Conservation (phyloP, 2,329 filamentous ascomycete species). For the Pseudogymnoascus sp. region DNA sequence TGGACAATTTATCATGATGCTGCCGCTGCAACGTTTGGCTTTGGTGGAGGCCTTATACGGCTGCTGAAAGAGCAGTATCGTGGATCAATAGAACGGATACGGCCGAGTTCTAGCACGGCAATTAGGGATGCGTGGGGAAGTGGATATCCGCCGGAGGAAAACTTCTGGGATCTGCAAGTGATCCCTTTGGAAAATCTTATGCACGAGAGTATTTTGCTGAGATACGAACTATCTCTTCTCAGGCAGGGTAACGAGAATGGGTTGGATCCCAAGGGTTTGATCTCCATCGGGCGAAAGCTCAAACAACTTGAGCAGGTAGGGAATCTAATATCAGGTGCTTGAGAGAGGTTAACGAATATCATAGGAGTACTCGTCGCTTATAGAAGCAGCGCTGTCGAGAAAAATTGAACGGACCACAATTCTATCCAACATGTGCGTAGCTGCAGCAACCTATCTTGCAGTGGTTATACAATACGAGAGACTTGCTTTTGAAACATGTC, state of each 20-base stretch:
- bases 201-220: slow-evolving; percentile 10
- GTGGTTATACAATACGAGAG: not conserved
- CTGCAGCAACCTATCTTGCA: not conserved
- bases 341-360: not conserved
- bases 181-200: slow-evolving; percentile 10
- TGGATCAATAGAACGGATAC: slow-evolving; percentile 8
- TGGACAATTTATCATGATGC: slow-evolving; percentile 14
- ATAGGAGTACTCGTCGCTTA: not conserved
- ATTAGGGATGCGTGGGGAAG: slow-evolving; percentile 11
- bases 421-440: not conserved
- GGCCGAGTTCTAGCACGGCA: slow-evolving; percentile 6
- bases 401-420: not conserved
- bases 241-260: not conserved
- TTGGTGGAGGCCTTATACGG: slow-evolving; percentile 10
- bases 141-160: slow-evolving; percentile 11
- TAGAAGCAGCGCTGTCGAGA: not conserved
- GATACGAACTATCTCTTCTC: slow-evolving; percentile 9
- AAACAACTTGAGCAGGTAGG: slow-evolving; percentile 11
- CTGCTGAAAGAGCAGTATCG: slow-evolving; percentile 12
- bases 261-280: not conserved
- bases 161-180: slow-evolving; percentile 12
- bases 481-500: not conserved
- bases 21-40: slow-evolving; percentile 11
- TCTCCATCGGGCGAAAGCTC: slow-evolving; percentile 8
- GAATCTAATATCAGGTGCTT: not conserved